Conservation (phyloP, 192 early-diverging fungal species). For the Linderina pennispora region DNA sequence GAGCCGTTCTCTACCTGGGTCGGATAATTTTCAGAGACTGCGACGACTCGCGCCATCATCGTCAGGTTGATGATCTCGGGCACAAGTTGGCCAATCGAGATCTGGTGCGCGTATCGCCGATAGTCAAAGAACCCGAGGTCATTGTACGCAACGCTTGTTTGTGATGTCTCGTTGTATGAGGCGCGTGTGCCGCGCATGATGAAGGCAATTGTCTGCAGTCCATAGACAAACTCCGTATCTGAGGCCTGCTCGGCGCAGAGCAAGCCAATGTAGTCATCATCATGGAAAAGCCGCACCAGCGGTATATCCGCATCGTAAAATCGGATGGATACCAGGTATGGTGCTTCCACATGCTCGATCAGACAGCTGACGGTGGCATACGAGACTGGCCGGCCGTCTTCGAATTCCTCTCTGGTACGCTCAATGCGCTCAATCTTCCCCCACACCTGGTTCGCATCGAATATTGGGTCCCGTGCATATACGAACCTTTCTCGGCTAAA, state of each 20-base stretch:
- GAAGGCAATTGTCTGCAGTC: constrained; percentile 37
- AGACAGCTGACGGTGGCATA: constrained; percentile 7
- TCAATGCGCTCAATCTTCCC: constrained; percentile 15
- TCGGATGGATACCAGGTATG: constrained; percentile 7
- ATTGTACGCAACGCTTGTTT: constrained; percentile 21
- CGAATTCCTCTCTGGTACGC: neutral
- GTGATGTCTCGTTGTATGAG: constrained; percentile 3
- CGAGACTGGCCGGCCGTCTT: neutral
- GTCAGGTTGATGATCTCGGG: constrained; percentile 25
- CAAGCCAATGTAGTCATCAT: constrained; percentile 26
- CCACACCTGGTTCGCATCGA: constrained; percentile 41
- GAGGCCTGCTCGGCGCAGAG: too few species aligned
- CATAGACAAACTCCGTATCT: constrained; percentile 31
- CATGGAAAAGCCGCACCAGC: constrained; percentile 14
- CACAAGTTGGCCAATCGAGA: constrained; percentile 21
- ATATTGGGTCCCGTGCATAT: constrained; percentile 5
- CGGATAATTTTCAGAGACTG: constrained; percentile 33
- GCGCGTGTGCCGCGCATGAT: constrained; percentile 3
- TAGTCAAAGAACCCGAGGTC: constrained; percentile 33
- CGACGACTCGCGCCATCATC: constrained; percentile 29
- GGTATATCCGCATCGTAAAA: constrained; percentile 24
- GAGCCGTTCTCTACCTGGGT: constrained; percentile 1
- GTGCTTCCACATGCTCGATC: constrained; percentile 16
- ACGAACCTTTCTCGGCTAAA: constrained; percentile 7
- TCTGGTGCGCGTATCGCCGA: constrained; percentile 16